These are phyloP conservation scores for Aspergillus latus DNA, from an alignment of 2,329 filamentous ascomycete species.

Conservation along the genomic window DNA sequence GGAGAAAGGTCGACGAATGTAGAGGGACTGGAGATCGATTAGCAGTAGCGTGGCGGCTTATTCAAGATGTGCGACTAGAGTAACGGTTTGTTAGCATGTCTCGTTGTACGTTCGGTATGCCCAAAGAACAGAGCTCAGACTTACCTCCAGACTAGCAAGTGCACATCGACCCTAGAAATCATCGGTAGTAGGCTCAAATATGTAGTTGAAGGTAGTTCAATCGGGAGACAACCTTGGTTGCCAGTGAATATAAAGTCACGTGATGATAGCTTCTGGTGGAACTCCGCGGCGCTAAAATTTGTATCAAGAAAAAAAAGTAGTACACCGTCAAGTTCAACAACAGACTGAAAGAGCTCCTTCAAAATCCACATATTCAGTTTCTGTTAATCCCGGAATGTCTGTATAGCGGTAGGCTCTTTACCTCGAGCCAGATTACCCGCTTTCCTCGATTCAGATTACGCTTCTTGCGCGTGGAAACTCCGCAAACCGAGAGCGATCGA, in stretches of 20 bases:
- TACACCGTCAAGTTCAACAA: constrained; percentile 14
- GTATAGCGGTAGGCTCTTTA: constrained; percentile 24
- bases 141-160: neutral
- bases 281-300: constrained; percentile 29
- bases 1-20: neutral
- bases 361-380: neutral
- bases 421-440: constrained; percentile 19
- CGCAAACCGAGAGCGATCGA: neutral
- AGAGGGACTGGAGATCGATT: neutral
- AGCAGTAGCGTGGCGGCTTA: too few species aligned
- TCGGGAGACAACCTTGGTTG: neutral
- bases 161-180: neutral
- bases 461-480: constrained; percentile 4
- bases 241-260: constrained; percentile 18
- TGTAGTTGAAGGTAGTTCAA: neutral
- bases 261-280: constrained; percentile 21
- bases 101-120: too few species aligned
- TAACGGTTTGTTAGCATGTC: too few species aligned
- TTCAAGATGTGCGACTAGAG: too few species aligned
- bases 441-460: constrained; percentile 3
- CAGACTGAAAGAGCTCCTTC: constrained; percentile 8
- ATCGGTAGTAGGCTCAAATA: neutral
- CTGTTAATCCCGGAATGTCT: constrained; percentile 21
- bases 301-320: constrained; percentile 27
- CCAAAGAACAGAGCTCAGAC: neutral